Percentiles rank a stretch among this genome's conserved stretches.
Conservation (phyloP, 2,329 filamentous ascomycete genomes). For the Fonsecaea erecta region DNA sequence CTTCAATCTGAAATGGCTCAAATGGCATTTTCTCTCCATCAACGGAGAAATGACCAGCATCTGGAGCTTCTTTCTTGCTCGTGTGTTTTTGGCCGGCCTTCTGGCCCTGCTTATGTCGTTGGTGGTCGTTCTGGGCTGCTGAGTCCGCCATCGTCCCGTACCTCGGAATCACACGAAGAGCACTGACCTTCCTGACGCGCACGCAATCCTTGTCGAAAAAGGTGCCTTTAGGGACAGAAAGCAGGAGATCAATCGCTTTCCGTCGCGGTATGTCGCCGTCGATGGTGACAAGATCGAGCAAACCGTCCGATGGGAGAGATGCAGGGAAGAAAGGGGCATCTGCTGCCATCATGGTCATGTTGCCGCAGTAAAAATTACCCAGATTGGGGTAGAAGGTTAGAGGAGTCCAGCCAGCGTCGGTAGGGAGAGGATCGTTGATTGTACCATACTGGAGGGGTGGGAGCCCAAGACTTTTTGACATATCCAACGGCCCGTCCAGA, state of each 20-base stretch:
- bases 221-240: constrained; percentile 71
- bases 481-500: constrained; percentile 42
- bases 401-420: constrained; percentile 72
- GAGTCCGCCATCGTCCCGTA: constrained; percentile 33
- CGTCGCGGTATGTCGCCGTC: constrained; percentile 72
- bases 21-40: constrained; percentile 90
- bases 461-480: constrained; percentile 55
- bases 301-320: constrained; percentile 79
- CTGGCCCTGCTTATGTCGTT: constrained; percentile 13
- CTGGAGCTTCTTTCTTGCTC: constrained; percentile 51
- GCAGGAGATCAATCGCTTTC: constrained; percentile 70
- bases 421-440: constrained; percentile 73
- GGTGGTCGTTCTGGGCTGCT: constrained; percentile 12
- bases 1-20: constrained; percentile 86
- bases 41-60: constrained; percentile 85
- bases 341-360: constrained; percentile 90
- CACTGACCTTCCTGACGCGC: constrained; percentile 81
- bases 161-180: constrained; percentile 80
- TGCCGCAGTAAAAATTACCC: constrained; percentile 92
- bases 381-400: constrained; percentile 74
- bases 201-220: constrained; percentile 82
- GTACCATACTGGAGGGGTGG: constrained; percentile 80
- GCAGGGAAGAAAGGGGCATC: constrained; percentile 87
- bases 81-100: constrained; percentile 7
- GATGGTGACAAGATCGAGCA: constrained; percentile 81